phyloP scores from a whole-genome alignment of 148 eudicot genomes.

The Vaccinium vitisidaea region DNA sequence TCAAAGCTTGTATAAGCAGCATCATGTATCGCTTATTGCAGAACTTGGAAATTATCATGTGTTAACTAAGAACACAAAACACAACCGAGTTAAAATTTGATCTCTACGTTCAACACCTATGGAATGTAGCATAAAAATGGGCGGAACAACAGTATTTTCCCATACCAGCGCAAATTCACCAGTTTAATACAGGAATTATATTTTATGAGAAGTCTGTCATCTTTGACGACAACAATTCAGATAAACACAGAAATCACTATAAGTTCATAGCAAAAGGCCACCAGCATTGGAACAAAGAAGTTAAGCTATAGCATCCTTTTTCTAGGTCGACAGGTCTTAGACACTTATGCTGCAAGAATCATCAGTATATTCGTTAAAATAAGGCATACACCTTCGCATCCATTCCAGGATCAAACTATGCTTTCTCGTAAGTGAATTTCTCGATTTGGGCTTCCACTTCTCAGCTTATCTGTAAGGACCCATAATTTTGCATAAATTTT shows the following conservation, averaged over 20 bases:
- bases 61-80: background rate
- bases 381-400: too few species aligned
- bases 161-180: conserved; percentile 12
- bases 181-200: conserved; percentile 15
- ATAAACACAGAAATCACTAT: conserved; percentile 19
- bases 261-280: conserved; percentile 12
- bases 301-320: conserved; percentile 56
- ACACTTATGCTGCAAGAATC: too few species aligned
- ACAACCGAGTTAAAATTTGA: background rate
- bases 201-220: conserved; percentile 22
- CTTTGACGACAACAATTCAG: conserved; percentile 18
- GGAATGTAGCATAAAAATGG: background rate
- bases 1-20: background rate
- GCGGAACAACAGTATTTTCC: background rate
- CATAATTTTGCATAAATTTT: too few species aligned
- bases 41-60: background rate
- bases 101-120: background rate
- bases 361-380: too few species aligned
- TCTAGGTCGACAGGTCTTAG: conserved; percentile 1
- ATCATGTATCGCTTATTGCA: background rate
- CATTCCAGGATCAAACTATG: too few species aligned
- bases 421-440: too few species aligned
- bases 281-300: background rate
- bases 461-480: too few species aligned
- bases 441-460: too few species aligned